These are phyloP conservation scores for Chrysochromulina parva DNA, from an alignment of 78 protist species.

Conservation along the genomic window DNA sequence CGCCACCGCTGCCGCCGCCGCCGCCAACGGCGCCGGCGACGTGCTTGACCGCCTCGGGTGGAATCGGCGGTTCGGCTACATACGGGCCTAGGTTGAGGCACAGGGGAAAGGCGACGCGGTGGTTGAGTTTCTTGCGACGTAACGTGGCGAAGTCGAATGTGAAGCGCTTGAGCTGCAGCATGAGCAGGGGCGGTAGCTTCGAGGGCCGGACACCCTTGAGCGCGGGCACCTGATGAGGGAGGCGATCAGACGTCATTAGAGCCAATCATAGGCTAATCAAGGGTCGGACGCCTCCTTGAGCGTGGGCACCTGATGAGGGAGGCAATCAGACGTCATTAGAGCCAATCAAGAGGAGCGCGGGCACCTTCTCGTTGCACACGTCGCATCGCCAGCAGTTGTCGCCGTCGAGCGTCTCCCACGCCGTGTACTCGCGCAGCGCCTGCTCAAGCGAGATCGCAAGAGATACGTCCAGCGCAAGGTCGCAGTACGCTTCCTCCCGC, in stretches of 20 bases:
- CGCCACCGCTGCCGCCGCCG: no score
- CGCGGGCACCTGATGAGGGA: background rate
- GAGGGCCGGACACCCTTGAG: conserved; percentile 37
- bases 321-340: no score
- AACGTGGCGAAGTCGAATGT: conserved; percentile 18
- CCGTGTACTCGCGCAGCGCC: conserved; percentile 6
- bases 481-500: background rate
- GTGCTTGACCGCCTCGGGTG: no score
- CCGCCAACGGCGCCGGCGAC: no score
- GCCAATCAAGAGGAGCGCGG: background rate
- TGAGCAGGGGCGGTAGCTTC: conserved; percentile 61
- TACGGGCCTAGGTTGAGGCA: background rate
- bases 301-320: background rate
- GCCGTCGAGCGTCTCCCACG: background rate
- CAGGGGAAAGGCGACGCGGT: background rate
- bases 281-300: conserved; percentile 40
- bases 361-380: background rate
- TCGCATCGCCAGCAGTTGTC: conserved; percentile 8
- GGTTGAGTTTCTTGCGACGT: conserved; percentile 3
- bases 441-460: background rate
- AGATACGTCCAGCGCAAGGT: background rate
- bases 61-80: no score
- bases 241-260: no score
- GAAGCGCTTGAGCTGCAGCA: conserved; percentile 63
- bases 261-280: no score